phyloP scores from a whole-genome alignment of 306 rosid species.

The Prunus campanulata region DNA sequence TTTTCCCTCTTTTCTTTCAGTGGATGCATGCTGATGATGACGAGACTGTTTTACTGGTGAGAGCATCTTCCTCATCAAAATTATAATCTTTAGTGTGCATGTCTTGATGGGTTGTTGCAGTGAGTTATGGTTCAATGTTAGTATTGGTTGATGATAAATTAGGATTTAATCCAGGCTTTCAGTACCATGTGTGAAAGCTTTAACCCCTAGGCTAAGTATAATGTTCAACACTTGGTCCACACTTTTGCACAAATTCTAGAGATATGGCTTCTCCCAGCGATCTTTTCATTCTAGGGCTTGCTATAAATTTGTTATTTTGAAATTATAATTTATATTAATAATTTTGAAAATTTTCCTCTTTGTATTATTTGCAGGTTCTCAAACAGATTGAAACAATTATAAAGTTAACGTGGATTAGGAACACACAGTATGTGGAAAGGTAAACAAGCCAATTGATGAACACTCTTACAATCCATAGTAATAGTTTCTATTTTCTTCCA shows the following conservation, averaged over 20 bases:
- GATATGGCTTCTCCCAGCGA: neutral
- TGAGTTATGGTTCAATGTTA: neutral
- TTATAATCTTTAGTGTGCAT: neutral
- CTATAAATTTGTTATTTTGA: neutral
- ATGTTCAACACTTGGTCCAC: too few relatives aligned
- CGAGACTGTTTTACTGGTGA: slow-evolving; percentile 76
- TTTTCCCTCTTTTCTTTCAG: slow-evolving; percentile 82
- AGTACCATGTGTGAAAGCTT: neutral
- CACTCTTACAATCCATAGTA: neutral
- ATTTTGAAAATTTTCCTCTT: neutral
- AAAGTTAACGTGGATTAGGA: slow-evolving; percentile 85
- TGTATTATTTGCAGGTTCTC: slow-evolving; percentile 52
- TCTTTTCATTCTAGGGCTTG: neutral
- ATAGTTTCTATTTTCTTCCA: neutral
- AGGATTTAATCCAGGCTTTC: too few relatives aligned
- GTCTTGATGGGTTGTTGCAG: neutral
- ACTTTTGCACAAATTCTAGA: neutral
- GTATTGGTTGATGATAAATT: neutral
- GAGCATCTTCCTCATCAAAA: slow-evolving; percentile 14
- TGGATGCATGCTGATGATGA: slow-evolving; percentile 94
- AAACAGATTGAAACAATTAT: slow-evolving; percentile 51
- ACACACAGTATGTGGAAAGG: slow-evolving; percentile 74
- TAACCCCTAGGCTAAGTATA: neutral
- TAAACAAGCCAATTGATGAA: slow-evolving; percentile 11
- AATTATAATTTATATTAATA: neutral